These are phyloP conservation scores for Hanseniaspora hatyaiensis DNA, from an alignment of 805 yeast genomes.

Conservation along the genomic window DNA sequence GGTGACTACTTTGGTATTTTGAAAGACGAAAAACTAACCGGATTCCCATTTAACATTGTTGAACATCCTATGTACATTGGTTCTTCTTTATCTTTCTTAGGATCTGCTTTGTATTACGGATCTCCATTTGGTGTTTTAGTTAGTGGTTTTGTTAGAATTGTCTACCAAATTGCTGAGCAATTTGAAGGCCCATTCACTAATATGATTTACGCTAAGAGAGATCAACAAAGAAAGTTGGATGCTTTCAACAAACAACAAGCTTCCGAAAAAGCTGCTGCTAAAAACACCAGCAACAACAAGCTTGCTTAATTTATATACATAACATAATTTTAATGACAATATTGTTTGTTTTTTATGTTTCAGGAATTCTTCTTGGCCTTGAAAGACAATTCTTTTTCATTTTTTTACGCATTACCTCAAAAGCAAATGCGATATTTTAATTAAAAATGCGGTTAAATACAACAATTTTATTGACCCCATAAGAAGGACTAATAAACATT, in stretches of 20 bases:
- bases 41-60: conserved; percentile 83
- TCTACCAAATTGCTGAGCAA: conserved; percentile 72
- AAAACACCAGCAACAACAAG: conserved; percentile 2
- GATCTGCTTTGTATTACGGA: conserved; percentile 76
- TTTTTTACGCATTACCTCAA: not conserved
- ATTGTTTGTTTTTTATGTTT: too few relatives aligned
- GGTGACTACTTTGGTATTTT: conserved; percentile 97
- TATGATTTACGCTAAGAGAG: conserved; percentile 69
- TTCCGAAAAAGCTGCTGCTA: not conserved
- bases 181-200: conserved; percentile 97
- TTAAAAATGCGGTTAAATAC: too few relatives aligned
- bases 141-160: conserved; percentile 57
- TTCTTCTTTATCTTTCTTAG: conserved; percentile 76
- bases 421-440: too few relatives aligned
- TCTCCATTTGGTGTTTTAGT: conserved; percentile 81
- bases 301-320: not conserved
- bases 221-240: conserved; percentile 28
- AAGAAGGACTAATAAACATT: too few relatives aligned
- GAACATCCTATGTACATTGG: conserved; percentile 98
- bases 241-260: not conserved
- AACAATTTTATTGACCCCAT: too few relatives aligned
- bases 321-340: too few relatives aligned
- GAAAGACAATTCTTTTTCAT: not conserved
- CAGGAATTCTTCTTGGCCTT: too few relatives aligned
- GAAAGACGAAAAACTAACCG: conserved; percentile 79